phyloP scores from a whole-genome alignment of 495 filamentous ascomycete genomes.

The Halenospora varia region DNA sequence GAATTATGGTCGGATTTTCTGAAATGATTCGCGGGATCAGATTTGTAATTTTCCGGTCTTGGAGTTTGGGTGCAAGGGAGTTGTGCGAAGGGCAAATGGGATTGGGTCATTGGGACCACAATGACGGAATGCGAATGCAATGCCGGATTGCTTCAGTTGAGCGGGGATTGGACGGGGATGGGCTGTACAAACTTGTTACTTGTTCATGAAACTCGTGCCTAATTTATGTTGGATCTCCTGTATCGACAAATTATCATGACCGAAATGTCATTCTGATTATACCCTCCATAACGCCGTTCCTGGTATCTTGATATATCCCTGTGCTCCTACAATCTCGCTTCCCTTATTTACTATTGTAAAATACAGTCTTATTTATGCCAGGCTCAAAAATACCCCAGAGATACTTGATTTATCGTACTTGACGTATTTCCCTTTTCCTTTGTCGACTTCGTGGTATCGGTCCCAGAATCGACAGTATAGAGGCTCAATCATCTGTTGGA shows the following conservation, averaged over 20 bases:
- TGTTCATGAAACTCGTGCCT: too few relatives aligned
- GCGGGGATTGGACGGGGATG: too few relatives aligned
- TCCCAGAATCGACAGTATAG: constrained; percentile 95
- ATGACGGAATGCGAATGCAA: neutral
- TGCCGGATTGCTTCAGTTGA: too few relatives aligned
- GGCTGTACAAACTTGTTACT: too few relatives aligned
- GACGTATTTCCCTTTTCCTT: constrained; percentile 93
- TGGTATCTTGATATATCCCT: constrained; percentile 4
- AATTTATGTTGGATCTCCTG: too few relatives aligned
- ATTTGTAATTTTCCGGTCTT: too few relatives aligned
- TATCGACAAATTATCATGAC: neutral
- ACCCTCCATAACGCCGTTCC: neutral
- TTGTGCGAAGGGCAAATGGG: too few relatives aligned
- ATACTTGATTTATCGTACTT: constrained; percentile 84
- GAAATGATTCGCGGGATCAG: neutral
- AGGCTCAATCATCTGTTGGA: constrained; percentile 86
- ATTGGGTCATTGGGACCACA: too few relatives aligned
- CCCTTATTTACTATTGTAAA: neutral
- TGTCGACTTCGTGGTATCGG: constrained; percentile 96
- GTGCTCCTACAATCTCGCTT: neutral
- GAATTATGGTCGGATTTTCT: too few relatives aligned
- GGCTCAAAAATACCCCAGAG: constrained; percentile 44
- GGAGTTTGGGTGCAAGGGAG: too few relatives aligned
- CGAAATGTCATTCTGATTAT: neutral
- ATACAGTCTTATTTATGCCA: too few relatives aligned